Evolutionary conservation across 2,329 filamentous ascomycete genomes (phyloP).

Genomic region (Cyphellophora attinorum): DNA sequence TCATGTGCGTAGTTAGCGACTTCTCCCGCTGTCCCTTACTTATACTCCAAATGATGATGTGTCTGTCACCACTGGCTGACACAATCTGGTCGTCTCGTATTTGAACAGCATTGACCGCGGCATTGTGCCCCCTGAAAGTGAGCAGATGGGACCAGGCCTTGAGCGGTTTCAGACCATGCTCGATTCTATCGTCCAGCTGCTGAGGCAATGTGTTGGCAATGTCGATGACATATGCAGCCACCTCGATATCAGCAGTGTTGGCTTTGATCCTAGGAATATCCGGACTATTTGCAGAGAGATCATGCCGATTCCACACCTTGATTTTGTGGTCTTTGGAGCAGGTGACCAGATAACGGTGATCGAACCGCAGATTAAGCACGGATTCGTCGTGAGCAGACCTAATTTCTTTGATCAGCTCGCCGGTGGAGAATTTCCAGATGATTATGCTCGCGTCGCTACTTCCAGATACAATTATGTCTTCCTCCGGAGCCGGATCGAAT

Average conservation of each 20-base stretch:
- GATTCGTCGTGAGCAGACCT: slow-evolving; percentile 75
- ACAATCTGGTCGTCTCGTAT: slow-evolving; percentile 79
- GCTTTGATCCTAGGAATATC: slow-evolving; percentile 30
- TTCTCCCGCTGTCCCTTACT: slow-evolving; percentile 64
- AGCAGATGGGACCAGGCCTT: slow-evolving; percentile 69
- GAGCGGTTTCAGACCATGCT: slow-evolving; percentile 32
- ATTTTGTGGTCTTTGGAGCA: slow-evolving; percentile 97
- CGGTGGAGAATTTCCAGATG: slow-evolving; percentile 88
- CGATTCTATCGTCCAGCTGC: slow-evolving; percentile 31
- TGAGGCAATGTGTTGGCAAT: slow-evolving; percentile 32
- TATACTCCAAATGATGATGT: slow-evolving; percentile 93
- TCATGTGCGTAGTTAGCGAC: slow-evolving; percentile 77
- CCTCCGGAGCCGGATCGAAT: slow-evolving; percentile 77
- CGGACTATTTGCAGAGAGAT: slow-evolving; percentile 43
- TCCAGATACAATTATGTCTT: slow-evolving; percentile 90
- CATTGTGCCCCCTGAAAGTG: slow-evolving; percentile 70
- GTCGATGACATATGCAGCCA: slow-evolving; percentile 46
- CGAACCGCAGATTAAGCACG: slow-evolving; percentile 86
- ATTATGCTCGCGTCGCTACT: slow-evolving; percentile 89
- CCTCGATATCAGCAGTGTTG: slow-evolving; percentile 25
- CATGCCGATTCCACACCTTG: slow-evolving; percentile 82
- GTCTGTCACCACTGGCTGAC: slow-evolving; percentile 86
- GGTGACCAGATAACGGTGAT: slow-evolving; percentile 82
- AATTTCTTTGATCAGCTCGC: slow-evolving; percentile 68
- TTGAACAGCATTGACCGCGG: slow-evolving; percentile 93